Evolutionary conservation across 139 green algal species (phyloP).

Genomic region (Chlamydomonas incerta): DNA sequence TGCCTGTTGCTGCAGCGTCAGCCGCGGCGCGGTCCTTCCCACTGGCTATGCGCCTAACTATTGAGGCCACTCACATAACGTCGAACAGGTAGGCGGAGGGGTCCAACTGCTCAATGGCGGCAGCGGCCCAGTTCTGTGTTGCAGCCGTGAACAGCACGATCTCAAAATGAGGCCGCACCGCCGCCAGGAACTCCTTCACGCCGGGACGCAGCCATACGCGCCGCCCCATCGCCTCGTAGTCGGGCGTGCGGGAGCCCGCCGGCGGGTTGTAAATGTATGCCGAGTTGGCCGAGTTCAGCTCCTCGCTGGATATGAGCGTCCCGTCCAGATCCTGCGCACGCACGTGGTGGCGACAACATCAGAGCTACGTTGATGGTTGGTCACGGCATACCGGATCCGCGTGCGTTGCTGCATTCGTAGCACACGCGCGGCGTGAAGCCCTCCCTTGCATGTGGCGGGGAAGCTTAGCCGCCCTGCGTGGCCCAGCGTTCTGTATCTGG

Average conservation of each 20-base stretch:
- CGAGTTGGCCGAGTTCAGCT: constrained; percentile 25
- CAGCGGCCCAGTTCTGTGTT: constrained; percentile 72
- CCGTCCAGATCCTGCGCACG: constrained; percentile 70
- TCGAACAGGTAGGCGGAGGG: constrained; percentile 30
- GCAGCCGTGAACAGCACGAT: constrained; percentile 86
- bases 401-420: too few species aligned
- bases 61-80: constrained; percentile 34
- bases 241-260: background rate
- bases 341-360: too few species aligned
- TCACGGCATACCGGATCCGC: too few species aligned
- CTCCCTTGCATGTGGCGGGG: too few species aligned
- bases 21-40: too few species aligned
- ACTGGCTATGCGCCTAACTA: too few species aligned
- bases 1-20: too few species aligned
- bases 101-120: constrained; percentile 70
- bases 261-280: background rate
- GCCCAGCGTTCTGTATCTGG: too few species aligned
- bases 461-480: too few species aligned
- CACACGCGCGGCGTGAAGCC: too few species aligned
- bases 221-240: constrained; percentile 38
- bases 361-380: too few species aligned
- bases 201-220: constrained; percentile 34
- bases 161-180: constrained; percentile 48
- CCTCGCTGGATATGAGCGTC: constrained; percentile 76
- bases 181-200: constrained; percentile 33